Conservation (phyloP, 306 rosid species). For the Vigna trinervia region DNA sequence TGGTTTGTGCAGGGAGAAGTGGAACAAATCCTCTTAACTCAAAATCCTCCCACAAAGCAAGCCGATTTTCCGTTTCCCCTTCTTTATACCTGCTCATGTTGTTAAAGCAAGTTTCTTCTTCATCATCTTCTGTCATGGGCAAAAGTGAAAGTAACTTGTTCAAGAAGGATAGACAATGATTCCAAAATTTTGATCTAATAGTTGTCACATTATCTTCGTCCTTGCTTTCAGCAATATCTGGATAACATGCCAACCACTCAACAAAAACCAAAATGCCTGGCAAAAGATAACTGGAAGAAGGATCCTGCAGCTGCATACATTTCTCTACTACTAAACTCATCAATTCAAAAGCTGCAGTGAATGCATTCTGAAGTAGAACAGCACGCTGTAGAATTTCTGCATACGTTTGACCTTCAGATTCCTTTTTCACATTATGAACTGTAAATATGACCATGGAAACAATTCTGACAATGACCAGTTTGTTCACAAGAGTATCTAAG, state of each 20-base stretch:
- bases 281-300: conserved; percentile 76
- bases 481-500: conserved; percentile 67
- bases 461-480: conserved; percentile 73
- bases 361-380: conserved; percentile 87
- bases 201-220: conserved; percentile 75
- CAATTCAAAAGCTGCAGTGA: conserved; percentile 79
- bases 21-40: conserved; percentile 94
- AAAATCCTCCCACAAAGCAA: conserved; percentile 95
- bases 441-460: conserved; percentile 79
- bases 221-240: conserved; percentile 70
- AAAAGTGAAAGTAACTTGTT: conserved; percentile 73
- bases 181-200: conserved; percentile 86
- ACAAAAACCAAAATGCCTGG: conserved; percentile 88
- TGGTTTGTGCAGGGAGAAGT: conserved; percentile 87
- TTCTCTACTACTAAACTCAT: conserved; percentile 79
- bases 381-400: conserved; percentile 93
- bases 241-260: conserved; percentile 95
- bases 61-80: conserved; percentile 86
- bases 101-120: conserved; percentile 83
- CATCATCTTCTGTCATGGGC: conserved; percentile 65
- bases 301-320: conserved; percentile 70
- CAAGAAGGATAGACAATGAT: conserved; percentile 64
- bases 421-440: conserved; percentile 76
- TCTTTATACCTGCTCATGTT: conserved; percentile 89
- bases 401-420: conserved; percentile 90